Conservation (phyloP, 768 basidiomycete genomes). For the Panaeolus papilionaceus region DNA sequence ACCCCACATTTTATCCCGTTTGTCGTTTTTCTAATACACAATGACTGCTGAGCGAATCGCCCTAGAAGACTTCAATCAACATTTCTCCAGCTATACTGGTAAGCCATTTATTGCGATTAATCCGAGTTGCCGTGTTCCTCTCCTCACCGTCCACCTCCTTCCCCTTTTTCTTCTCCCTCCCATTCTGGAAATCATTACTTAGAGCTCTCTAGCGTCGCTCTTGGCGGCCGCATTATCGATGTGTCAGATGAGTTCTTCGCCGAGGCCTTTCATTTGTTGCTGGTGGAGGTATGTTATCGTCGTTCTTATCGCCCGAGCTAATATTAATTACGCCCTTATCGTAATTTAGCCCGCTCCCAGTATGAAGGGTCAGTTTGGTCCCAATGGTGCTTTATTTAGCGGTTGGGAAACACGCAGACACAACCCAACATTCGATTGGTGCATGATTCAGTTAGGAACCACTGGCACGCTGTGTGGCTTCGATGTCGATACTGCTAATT, state of each 20-base stretch:
- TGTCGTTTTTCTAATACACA: conserved; percentile 14
- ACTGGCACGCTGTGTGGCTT: conserved; percentile 78
- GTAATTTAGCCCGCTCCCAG: conserved; percentile 75
- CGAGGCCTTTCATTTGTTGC: conserved; percentile 80
- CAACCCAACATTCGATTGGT: conserved; percentile 92
- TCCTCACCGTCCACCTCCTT: not conserved
- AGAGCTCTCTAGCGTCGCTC: conserved; percentile 90
- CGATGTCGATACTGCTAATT: conserved; percentile 95
- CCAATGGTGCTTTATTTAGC: conserved; percentile 91
- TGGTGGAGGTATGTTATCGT: conserved; percentile 69
- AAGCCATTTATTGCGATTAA: conserved; percentile 18
- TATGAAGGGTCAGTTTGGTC: conserved; percentile 96
- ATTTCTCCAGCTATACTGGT: conserved; percentile 62
- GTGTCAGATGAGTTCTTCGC: conserved; percentile 98
- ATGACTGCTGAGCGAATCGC: conserved; percentile 55
- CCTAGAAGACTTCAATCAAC: conserved; percentile 51
- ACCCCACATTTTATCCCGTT: conserved; percentile 5
- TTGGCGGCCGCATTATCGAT: conserved; percentile 76
- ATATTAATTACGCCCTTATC: conserved; percentile 16
- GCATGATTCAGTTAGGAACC: conserved; percentile 87
- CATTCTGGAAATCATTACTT: conserved; percentile 15
- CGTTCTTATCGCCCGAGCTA: conserved; percentile 8
- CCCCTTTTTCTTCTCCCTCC: conserved; percentile 7
- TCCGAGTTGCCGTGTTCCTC: not conserved
- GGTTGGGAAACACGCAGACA: conserved; percentile 96